Conservation (phyloP, 257 asterid species). For the Ajuga chamaepitys region DNA sequence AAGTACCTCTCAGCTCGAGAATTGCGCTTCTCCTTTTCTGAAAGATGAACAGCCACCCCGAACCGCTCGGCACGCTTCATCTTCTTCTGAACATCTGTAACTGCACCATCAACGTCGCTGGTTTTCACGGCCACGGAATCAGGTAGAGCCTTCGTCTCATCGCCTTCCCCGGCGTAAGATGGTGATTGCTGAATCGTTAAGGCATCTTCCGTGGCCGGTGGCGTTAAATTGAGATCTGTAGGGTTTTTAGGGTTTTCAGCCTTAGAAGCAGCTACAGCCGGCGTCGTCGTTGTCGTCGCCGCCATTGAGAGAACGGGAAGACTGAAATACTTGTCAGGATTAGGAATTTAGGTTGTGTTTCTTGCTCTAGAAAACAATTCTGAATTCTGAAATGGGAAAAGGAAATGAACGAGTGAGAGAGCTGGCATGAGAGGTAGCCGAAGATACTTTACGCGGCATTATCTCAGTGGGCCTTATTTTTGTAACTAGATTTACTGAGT, state of each 20-base stretch:
- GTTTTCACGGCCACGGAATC: slow-evolving; percentile 14
- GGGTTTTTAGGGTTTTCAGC: slow-evolving; percentile 44
- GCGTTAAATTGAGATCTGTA: slow-evolving; percentile 34
- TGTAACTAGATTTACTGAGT: too few species aligned
- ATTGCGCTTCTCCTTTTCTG: slow-evolving; percentile 78
- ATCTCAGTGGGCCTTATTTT: background rate
- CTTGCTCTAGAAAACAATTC: background rate
- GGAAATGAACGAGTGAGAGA: background rate
- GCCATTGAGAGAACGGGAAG: slow-evolving; percentile 18
- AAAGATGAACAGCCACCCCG: slow-evolving; percentile 66
- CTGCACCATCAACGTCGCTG: slow-evolving; percentile 27
- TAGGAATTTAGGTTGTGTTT: background rate
- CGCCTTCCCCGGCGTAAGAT: slow-evolving; percentile 28
- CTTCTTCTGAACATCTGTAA: slow-evolving; percentile 66
- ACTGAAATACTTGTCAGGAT: background rate
- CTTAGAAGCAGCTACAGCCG: slow-evolving; percentile 19
- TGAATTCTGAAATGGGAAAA: background rate
- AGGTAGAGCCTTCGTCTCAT: slow-evolving; percentile 25
- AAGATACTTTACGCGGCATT: too few species aligned
- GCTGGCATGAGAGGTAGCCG: too few species aligned
- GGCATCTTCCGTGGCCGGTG: slow-evolving; percentile 23
- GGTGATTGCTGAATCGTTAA: slow-evolving; percentile 11
- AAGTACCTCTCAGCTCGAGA: slow-evolving; percentile 87
- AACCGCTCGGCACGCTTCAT: slow-evolving; percentile 91
- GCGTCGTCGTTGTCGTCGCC: slow-evolving; percentile 17